phyloP scores from a whole-genome alignment of 2,329 filamentous ascomycete genomes.

The Aspergillus sp. region DNA sequence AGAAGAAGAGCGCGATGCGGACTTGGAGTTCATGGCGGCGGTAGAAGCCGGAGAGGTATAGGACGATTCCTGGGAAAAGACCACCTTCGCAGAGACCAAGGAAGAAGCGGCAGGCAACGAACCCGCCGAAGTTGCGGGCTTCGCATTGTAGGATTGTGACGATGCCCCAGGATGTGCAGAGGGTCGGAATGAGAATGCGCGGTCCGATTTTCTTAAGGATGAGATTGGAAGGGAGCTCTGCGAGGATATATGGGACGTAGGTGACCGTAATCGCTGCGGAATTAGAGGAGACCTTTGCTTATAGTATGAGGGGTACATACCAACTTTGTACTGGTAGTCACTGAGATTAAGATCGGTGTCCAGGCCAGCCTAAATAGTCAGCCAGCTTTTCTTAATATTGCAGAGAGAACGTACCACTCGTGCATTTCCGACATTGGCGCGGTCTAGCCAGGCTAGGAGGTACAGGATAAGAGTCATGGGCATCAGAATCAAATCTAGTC shows the following conservation, averaged over 20 bases:
- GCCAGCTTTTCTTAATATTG: not conserved
- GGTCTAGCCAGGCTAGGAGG: slow-evolving; percentile 18
- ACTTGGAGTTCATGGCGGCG: slow-evolving; percentile 27
- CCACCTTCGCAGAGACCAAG: slow-evolving; percentile 66
- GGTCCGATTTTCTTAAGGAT: slow-evolving; percentile 23
- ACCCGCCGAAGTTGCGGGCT: slow-evolving; percentile 14
- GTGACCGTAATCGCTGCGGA: slow-evolving; percentile 14
- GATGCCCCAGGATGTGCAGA: slow-evolving; percentile 42
- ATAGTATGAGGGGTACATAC: not conserved
- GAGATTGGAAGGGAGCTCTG: slow-evolving; percentile 18
- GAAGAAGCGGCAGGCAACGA: slow-evolving; percentile 54
- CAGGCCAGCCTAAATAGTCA: slow-evolving; percentile 9
- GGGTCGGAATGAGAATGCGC: slow-evolving; percentile 29
- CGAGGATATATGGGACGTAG: slow-evolving; percentile 18
- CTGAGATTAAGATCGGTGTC: slow-evolving; percentile 15
- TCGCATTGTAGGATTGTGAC: slow-evolving; percentile 36
- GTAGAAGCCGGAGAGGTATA: slow-evolving; percentile 27
- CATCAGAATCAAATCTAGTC: slow-evolving; percentile 16
- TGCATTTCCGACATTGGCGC: slow-evolving; percentile 19
- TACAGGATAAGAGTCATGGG: slow-evolving; percentile 18
- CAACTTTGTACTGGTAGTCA: slow-evolving; percentile 13
- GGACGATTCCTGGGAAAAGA: slow-evolving; percentile 45
- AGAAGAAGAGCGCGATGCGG: slow-evolving; percentile 31
- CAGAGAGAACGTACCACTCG: slow-evolving; percentile 10
- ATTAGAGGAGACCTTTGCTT: not conserved